phyloP scores from a whole-genome alignment of 2,329 filamentous ascomycete species.

The Pseudonectria buxi region DNA sequence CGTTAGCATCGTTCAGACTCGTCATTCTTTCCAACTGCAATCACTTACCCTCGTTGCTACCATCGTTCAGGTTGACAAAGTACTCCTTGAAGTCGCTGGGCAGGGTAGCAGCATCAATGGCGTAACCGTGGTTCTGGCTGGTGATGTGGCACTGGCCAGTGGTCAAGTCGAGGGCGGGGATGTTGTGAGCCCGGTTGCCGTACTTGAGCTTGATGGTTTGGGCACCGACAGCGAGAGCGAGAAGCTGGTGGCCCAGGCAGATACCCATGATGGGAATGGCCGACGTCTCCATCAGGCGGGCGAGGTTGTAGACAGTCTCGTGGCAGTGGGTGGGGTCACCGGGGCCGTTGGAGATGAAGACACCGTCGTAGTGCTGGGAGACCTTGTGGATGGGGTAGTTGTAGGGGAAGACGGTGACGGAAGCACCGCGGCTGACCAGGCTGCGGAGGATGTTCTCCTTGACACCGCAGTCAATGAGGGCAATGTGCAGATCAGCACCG shows the following conservation, averaged over 20 bases:
- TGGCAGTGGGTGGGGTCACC: slow-evolving; percentile 97
- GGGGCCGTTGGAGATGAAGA: slow-evolving; percentile 98
- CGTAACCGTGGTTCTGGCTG: slow-evolving; percentile 97
- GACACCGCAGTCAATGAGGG: slow-evolving; percentile 94
- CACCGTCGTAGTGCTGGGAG: slow-evolving; percentile 92
- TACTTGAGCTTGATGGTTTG: slow-evolving; percentile 97
- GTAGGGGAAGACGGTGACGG: slow-evolving; percentile 90
- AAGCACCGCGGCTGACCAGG: slow-evolving; percentile 83
- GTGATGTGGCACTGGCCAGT: slow-evolving; percentile 98
- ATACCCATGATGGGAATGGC: slow-evolving; percentile 95
- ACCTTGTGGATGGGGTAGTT: slow-evolving; percentile 98
- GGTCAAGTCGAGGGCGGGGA: slow-evolving; percentile 86
- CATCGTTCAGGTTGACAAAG: slow-evolving; percentile 97
- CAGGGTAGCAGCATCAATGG: slow-evolving; percentile 78
- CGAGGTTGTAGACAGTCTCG: slow-evolving; percentile 86
- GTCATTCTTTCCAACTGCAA: background rate
- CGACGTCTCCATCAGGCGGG: slow-evolving; percentile 83
- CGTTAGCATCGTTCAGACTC: slow-evolving; percentile 3
- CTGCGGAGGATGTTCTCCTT: slow-evolving; percentile 99
- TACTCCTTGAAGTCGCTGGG: slow-evolving; percentile 90
- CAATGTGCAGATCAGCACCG: slow-evolving; percentile 80
- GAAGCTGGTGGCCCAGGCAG: slow-evolving; percentile 92
- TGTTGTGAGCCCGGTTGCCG: slow-evolving; percentile 98
- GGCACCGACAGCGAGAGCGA: slow-evolving; percentile 83
- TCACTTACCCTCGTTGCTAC: slow-evolving; percentile 75